These are phyloP conservation scores for Sherardia arvensis DNA, from an alignment of 257 asterid species.

Conservation along the genomic window DNA sequence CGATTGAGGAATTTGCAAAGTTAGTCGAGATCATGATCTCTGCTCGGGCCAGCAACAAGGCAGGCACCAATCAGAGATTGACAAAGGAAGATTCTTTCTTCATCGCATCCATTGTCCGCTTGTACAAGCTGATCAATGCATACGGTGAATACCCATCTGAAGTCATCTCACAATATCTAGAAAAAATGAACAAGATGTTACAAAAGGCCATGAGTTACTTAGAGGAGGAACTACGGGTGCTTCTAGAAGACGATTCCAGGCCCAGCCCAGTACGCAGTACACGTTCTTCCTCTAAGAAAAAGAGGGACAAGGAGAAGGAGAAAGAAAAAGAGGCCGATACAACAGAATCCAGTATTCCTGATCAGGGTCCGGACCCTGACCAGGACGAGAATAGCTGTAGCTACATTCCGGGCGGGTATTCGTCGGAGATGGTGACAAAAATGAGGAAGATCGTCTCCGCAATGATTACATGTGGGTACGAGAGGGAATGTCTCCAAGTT, in stretches of 20 bases:
- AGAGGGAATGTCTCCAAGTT: constrained; percentile 59
- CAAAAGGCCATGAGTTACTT: constrained; percentile 66
- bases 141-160: constrained; percentile 39
- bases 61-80: constrained; percentile 16
- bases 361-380: background rate
- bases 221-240: constrained; percentile 56
- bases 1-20: constrained; percentile 32
- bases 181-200: constrained; percentile 43
- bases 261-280: background rate
- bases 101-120: constrained; percentile 43
- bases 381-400: constrained; percentile 10
- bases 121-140: constrained; percentile 36
- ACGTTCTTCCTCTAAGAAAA: background rate
- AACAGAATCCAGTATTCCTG: no score
- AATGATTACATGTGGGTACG: constrained; percentile 71
- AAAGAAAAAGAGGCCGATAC: background rate
- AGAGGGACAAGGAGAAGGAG: background rate
- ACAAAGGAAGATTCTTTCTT: constrained; percentile 43
- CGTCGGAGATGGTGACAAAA: constrained; percentile 27
- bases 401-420: constrained; percentile 33
- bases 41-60: constrained; percentile 13
- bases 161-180: constrained; percentile 19
- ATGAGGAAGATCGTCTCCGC: constrained; percentile 44
- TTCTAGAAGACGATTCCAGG: constrained; percentile 41
- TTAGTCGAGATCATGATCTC: constrained; percentile 38